phyloP scores from a whole-genome alignment of 768 basidiomycete genomes.

The Tulasnella sp. region DNA sequence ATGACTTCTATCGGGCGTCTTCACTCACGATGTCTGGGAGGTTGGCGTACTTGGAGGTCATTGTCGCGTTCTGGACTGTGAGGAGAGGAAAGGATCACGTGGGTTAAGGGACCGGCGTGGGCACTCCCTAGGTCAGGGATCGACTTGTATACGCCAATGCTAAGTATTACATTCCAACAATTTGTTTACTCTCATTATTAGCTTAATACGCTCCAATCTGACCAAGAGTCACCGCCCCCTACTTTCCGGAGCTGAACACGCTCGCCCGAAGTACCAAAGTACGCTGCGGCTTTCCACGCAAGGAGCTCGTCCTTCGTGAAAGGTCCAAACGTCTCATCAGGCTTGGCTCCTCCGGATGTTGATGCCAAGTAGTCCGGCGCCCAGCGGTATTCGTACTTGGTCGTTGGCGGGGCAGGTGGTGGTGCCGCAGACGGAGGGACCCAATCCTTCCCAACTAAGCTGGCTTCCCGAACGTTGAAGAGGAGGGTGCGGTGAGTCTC shows the following conservation, averaged over 20 bases:
- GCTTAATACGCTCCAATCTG: conserved; percentile 5
- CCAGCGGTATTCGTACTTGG: conserved; percentile 70
- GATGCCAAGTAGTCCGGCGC: conserved; percentile 25
- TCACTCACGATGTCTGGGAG: conserved; percentile 80
- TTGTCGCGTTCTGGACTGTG: neutral
- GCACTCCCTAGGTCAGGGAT: neutral
- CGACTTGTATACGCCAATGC: too few relatives aligned
- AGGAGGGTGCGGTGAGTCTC: conserved; percentile 79
- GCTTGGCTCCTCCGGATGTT: conserved; percentile 31
- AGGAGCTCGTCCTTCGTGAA: conserved; percentile 71
- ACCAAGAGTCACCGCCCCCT: conserved; percentile 24
- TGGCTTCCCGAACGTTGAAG: conserved; percentile 59
- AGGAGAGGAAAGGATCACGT: neutral
- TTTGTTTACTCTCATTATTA: neutral
- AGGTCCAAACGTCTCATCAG: conserved; percentile 57
- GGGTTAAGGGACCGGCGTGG: neutral
- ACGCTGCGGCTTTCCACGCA: conserved; percentile 66
- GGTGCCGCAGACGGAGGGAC: conserved; percentile 51
- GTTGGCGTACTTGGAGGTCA: conserved; percentile 61
- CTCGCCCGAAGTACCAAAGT: conserved; percentile 69
- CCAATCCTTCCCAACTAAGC: conserved; percentile 58
- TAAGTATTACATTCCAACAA: neutral
- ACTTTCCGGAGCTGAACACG: conserved; percentile 60
- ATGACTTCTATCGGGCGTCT: neutral
- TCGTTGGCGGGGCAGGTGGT: neutral